Base-by-base conservation (phyloP, 1,139 yeast species). In the Lodderomyces margitis region DNA sequence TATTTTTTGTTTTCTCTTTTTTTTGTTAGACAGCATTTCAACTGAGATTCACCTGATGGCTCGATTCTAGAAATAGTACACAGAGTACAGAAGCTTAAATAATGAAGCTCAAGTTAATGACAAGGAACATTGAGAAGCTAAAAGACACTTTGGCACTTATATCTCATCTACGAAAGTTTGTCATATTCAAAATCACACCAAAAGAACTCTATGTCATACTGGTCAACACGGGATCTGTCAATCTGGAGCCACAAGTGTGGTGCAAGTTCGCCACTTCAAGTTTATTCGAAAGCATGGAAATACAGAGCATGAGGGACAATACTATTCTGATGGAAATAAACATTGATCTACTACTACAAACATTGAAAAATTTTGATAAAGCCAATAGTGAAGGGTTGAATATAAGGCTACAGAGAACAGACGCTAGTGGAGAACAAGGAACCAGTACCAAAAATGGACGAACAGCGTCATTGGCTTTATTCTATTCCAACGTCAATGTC, bases 231-330 rank as follows among this genome's bases (percentile, higher is more conserved):
- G 56, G 57, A 3, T 66, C 77, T 3, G 48, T 70, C 21, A 63
- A 66, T 30, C 65, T 58, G 40, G 83, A 80, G 46, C 86, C 87
- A 2, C 83, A 78, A 47, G 75, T 78, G 2, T 80, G 84, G 83
- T 75, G 83, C 50, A 78, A 75, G 47, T 53, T 81, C 14, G 64
- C 68, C 16, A 68, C 64, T 57, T 40, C 53, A 2, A 56, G 66
- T 20, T 53, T 78, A 21, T 81, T 81, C 54, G 78, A 73, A 46
- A 62, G 74, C 59, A 53, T 78, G 51, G 65, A 80, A 62, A 50
- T 78, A 61, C 49, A 62, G 43, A 69, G 75, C 48, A 43, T 74
- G 2, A 60, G 80, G 15, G 77, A 77, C 19, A 62, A 71, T 51
- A 64, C 69, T 10, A 74, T 81, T 27, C 70, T 74, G 51, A 57